Percentiles rank a stretch among this genome's conserved stretches.
These are phyloP conservation scores for Gossypium raimondii DNA, from an alignment of 345 rosid species.

Conservation along the genomic window DNA sequence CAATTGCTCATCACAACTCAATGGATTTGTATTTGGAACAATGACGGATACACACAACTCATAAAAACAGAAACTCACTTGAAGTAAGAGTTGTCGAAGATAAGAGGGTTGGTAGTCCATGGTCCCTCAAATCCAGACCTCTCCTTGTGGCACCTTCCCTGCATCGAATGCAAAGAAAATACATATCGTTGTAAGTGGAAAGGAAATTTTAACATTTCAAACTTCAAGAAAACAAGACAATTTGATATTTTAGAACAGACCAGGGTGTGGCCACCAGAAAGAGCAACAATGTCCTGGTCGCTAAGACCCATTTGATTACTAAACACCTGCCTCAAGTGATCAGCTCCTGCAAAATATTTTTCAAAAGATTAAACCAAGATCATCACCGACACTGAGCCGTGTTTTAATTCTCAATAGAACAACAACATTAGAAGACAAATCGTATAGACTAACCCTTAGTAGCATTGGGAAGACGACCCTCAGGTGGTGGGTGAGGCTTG, in stretches of 20 bases:
- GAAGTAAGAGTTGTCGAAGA: conserved; percentile 91
- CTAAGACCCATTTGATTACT: conserved; percentile 66
- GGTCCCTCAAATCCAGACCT: conserved; percentile 95
- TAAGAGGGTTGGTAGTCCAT: conserved; percentile 83
- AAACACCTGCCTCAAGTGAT: too few relatives aligned
- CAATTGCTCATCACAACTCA: too few relatives aligned
- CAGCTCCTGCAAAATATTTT: too few relatives aligned
- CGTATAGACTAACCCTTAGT: too few relatives aligned
- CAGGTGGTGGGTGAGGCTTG: too few relatives aligned
- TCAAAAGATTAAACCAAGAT: too few relatives aligned
- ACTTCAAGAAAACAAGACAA: background rate
- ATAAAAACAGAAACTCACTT: conserved; percentile 34
- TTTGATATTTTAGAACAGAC: conserved; percentile 21
- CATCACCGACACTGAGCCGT: too few relatives aligned
- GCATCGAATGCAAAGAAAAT: background rate
- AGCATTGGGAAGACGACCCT: too few relatives aligned
- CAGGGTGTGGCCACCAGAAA: conserved; percentile 95
- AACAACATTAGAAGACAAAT: too few relatives aligned
- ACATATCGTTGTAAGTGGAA: background rate
- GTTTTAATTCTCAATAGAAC: too few relatives aligned
- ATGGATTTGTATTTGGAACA: background rate
- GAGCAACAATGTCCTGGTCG: conserved; percentile 84
- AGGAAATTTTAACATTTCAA: background rate
- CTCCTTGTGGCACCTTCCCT: conserved; percentile 96
- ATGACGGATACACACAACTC: background rate